Percentiles rank a stretch among this genome's conserved stretches.
These are phyloP conservation scores for Xerocomus minutiporus DNA, from an alignment of 1,284 basidiomycete genomes.

Conservation along the genomic window DNA sequence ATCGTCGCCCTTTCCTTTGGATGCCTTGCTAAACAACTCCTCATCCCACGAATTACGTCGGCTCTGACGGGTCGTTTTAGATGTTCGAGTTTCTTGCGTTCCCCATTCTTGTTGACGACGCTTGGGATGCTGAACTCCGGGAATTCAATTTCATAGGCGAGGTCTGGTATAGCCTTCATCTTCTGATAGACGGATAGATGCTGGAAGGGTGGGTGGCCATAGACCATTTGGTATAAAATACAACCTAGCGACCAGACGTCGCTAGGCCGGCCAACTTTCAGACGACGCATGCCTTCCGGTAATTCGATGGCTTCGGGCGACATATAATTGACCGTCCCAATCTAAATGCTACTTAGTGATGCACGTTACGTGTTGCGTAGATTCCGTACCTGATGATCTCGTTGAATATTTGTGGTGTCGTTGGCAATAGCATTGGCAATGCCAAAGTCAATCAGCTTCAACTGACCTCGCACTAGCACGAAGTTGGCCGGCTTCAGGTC, in stretches of 20 bases:
- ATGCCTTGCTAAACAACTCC: slow-evolving; percentile 67
- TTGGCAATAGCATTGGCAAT: slow-evolving; percentile 97
- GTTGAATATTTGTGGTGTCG: slow-evolving; percentile 94
- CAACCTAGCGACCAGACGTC: slow-evolving; percentile 98
- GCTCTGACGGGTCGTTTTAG: slow-evolving; percentile 59
- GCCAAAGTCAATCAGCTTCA: slow-evolving; percentile 95
- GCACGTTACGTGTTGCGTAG: neutral
- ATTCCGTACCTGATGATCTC: slow-evolving; percentile 76
- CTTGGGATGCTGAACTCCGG: slow-evolving; percentile 48
- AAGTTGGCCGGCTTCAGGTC: slow-evolving; percentile 97
- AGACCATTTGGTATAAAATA: slow-evolving; percentile 98
- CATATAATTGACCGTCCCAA: slow-evolving; percentile 96
- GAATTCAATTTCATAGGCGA: slow-evolving; percentile 68
- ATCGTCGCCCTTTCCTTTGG: slow-evolving; percentile 81
- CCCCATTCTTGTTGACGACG: slow-evolving; percentile 40
- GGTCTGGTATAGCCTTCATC: slow-evolving; percentile 84
- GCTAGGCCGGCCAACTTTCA: slow-evolving; percentile 81
- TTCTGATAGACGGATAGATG: slow-evolving; percentile 79
- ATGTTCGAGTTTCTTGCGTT: slow-evolving; percentile 53
- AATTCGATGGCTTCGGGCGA: slow-evolving; percentile 88
- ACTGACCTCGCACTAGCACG: slow-evolving; percentile 85
- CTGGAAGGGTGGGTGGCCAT: slow-evolving; percentile 90
- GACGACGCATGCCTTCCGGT: slow-evolving; percentile 69
- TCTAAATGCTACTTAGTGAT: slow-evolving; percentile 40
- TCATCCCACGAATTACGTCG: slow-evolving; percentile 71